These are phyloP conservation scores for Helenozyma rhizophorensis DNA, from an alignment of 805 yeast species.

Conservation along the genomic window DNA sequence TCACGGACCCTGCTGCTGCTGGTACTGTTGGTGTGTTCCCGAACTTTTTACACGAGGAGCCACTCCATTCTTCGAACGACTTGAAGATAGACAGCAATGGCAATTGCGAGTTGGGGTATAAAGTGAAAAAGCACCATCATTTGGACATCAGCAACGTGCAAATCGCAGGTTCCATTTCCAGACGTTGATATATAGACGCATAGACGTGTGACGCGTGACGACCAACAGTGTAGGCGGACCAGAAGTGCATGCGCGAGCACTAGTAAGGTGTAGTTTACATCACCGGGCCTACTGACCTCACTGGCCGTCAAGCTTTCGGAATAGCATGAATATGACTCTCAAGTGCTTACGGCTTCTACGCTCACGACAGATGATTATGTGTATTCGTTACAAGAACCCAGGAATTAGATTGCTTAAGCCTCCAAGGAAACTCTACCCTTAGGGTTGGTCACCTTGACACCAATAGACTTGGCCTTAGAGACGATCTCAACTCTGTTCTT, in stretches of 20 bases:
- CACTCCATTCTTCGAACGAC: slow-evolving; percentile 11
- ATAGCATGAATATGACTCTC: too few relatives aligned
- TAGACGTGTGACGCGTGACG: too few relatives aligned
- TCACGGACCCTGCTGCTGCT: too few relatives aligned
- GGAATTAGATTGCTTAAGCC: slow-evolving; percentile 58
- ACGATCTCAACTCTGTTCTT: slow-evolving; percentile 96
- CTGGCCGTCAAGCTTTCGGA: too few relatives aligned
- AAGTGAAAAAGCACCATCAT: slow-evolving; percentile 40
- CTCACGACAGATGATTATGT: slow-evolving; percentile 14
- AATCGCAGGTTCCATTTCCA: slow-evolving; percentile 23
- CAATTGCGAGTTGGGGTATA: slow-evolving; percentile 38
- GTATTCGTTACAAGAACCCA: slow-evolving; percentile 19
- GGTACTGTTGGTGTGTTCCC: not conserved
- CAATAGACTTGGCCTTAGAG: slow-evolving; percentile 96
- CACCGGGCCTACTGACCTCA: too few relatives aligned
- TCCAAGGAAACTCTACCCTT: slow-evolving; percentile 97
- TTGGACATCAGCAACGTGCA: slow-evolving; percentile 32
- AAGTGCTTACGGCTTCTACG: too few relatives aligned
- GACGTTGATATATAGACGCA: slow-evolving; percentile 1
- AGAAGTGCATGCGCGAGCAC: too few relatives aligned
- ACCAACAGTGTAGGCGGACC: too few relatives aligned
- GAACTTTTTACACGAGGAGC: slow-evolving; percentile 9
- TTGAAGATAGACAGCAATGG: slow-evolving; percentile 25
- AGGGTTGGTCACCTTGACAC: slow-evolving; percentile 98
- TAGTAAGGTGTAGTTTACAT: too few relatives aligned